A percentile compares a stretch with the other conserved stretches of the same genome.
Conservation (phyloP, 768 basidiomycete species). For the Naganishia friedmannii region DNA sequence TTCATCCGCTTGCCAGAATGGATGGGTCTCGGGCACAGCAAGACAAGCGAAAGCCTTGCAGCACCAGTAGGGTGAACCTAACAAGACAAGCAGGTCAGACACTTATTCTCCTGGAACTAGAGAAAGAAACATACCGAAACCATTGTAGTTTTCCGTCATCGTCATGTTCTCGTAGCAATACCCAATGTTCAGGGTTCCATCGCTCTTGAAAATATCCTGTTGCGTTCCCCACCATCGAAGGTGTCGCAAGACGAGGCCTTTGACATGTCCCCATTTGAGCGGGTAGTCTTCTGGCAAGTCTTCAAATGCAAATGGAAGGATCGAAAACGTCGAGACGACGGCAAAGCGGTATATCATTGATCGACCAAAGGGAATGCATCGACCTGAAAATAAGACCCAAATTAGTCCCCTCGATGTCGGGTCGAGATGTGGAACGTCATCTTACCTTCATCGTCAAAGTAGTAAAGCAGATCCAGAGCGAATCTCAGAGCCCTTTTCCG, state of each 20-base stretch:
- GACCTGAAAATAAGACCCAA: conserved; percentile 55
- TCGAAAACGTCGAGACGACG: conserved; percentile 75
- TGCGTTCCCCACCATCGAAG: conserved; percentile 69
- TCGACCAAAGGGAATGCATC: conserved; percentile 71
- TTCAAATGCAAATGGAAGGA: conserved; percentile 62
- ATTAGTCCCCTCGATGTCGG: not conserved
- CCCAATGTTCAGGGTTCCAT: conserved; percentile 71
- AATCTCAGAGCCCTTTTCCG: conserved; percentile 63
- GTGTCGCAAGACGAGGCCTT: conserved; percentile 70
- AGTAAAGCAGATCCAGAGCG: conserved; percentile 68
- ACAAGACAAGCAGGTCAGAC: conserved; percentile 32
- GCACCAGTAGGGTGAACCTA: conserved; percentile 76
- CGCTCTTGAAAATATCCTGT: conserved; percentile 57
- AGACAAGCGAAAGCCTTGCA: conserved; percentile 72
- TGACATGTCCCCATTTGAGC: conserved; percentile 67
- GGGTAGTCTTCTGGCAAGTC: conserved; percentile 68
- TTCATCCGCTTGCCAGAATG: conserved; percentile 70
- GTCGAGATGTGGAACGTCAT: not conserved
- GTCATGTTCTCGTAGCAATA: conserved; percentile 69
- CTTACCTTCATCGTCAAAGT: conserved; percentile 70
- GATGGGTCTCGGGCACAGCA: conserved; percentile 64
- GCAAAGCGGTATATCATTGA: conserved; percentile 75
- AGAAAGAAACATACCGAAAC: conserved; percentile 40
- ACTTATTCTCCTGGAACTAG: not conserved
- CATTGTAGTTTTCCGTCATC: conserved; percentile 72